phyloP scores from a whole-genome alignment of 179 eudicot genomes.

The Beta lomatogona region DNA sequence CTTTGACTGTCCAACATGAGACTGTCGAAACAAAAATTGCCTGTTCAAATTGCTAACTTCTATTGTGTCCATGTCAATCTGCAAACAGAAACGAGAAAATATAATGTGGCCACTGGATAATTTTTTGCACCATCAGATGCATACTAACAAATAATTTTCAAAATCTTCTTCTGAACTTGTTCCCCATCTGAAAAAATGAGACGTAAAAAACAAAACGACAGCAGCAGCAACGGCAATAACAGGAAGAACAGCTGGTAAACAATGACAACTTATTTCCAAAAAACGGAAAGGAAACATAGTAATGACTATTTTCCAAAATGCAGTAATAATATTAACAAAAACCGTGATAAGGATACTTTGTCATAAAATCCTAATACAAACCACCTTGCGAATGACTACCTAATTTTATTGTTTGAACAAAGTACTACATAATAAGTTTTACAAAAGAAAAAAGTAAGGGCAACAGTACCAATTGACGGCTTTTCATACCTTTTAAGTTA shows the following conservation, averaged over 20 bases:
- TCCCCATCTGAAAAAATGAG: not conserved
- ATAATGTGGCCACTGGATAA: not conserved
- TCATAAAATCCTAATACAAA: not conserved
- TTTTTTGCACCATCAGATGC: not conserved
- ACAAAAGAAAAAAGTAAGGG: no score
- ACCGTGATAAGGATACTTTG: not conserved
- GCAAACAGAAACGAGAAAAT: constrained; percentile 32
- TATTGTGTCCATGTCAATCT: constrained; percentile 98
- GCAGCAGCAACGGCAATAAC: not conserved
- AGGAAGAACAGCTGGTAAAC: not conserved
- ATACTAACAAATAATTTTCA: not conserved
- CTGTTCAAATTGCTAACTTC: constrained; percentile 97
- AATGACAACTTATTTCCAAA: not conserved
- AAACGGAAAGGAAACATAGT: not conserved
- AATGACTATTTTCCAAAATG: not conserved
- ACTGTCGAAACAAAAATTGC: constrained; percentile 84
- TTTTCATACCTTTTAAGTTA: not conserved
- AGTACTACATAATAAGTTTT: no score
- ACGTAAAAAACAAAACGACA: not conserved
- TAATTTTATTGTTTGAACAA: no score
- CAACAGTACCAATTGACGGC: no score
- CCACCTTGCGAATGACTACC: not conserved
- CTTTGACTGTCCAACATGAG: constrained; percentile 94
- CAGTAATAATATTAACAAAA: not conserved
- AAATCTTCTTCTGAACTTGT: not conserved